Evolutionary conservation across 768 basidiomycete species (phyloP), one percentile per base, ranked within the genome.

Genomic region (Amanita pallidorosea): DNA sequence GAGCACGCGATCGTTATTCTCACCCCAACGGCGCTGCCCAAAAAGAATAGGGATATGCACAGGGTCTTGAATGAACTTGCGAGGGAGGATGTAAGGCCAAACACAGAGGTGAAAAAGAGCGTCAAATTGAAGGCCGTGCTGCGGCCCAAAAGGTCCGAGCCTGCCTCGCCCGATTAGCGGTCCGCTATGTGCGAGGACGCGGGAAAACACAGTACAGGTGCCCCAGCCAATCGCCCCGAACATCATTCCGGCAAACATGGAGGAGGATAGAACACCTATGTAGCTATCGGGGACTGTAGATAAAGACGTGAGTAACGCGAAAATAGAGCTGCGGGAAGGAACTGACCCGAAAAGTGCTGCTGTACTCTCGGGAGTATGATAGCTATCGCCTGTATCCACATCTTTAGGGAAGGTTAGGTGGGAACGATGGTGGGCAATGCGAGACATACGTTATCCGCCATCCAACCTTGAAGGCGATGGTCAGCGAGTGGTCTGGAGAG

Each of bases 221-320:
- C 94, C 94, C 93, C 94, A 93, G 4, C 85, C 88, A 7, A 93
- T 67, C 1, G 89, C 87, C 1, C 94, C 90, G 46, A 96, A 62
- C 92, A 97, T 96, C 95, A 98, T 98, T n/a, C 95, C 90, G 9
- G 77, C 81, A 61, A 93, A 93, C 78, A 90, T 92, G 3, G 86
- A 82, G 3, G 91, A 88, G 0, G 92, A 94, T 12, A 97, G 67
- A 1, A 75, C 63, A 20, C 93, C 95, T 45, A 94, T 88, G 56
- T 79, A 80, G 43, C 71, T 74, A 62, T 92, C 85, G 27, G 80
- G 77, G 6, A 89, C 86, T 84, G 61, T 1, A 54, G 46, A 45
- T 18, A 4, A 20, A 31, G 43, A 56, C 52, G 18, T 43, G 25
- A 35, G 31, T 5, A 6, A 44, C 33, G 23, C 6, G n/a, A 38